A percentile compares a stretch with the other conserved stretches of the same genome.
These are phyloP conservation scores for Melaleuca quinquenervia DNA, from an alignment of 345 rosid species.

Conservation along the genomic window DNA sequence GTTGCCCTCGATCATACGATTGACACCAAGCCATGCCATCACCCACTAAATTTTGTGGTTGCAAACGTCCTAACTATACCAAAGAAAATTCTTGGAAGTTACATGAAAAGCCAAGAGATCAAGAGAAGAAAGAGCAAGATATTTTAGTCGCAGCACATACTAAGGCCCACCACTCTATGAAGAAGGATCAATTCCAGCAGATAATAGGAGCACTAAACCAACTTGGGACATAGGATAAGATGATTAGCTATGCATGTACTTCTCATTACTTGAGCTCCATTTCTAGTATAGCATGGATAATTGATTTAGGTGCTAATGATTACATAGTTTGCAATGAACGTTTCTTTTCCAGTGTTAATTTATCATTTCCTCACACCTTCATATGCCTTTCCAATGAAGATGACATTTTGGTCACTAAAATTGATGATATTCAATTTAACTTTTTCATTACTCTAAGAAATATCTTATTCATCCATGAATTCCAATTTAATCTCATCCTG, in stretches of 20 bases:
- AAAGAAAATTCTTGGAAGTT: no score
- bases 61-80: no score
- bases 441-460: no score
- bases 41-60: no score
- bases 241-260: not conserved
- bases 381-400: not conserved
- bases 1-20: no score
- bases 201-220: not conserved
- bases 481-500: not conserved
- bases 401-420: rapidly evolving
- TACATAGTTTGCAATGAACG: not conserved
- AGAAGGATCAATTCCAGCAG: no score
- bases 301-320: no score
- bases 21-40: no score
- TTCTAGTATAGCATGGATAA: not conserved
- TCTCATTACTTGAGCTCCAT: not conserved
- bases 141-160: no score
- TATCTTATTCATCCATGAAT: not conserved
- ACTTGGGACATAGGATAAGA: not conserved
- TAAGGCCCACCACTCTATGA: no score
- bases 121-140: no score
- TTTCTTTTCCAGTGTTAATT: not conserved
- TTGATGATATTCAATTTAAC: not conserved
- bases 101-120: no score
- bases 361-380: not conserved